Base-by-base conservation (phyloP, 106 monocot species). In the Phalaenopsis equestris region DNA sequence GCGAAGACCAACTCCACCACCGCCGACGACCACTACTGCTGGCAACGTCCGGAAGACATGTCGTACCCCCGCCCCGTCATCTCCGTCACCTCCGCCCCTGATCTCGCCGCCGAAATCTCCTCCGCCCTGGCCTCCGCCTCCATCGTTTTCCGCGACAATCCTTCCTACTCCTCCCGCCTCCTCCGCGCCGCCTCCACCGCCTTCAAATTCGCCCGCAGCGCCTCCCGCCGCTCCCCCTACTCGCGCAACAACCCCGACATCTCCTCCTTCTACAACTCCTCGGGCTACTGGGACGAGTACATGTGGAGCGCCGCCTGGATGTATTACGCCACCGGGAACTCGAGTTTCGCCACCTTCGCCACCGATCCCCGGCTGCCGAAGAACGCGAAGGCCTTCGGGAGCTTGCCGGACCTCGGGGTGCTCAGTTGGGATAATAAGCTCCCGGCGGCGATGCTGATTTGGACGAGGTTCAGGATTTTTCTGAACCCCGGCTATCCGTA, bases 361-460 rank as follows among this genome's bases (percentile, higher is more conserved):
- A 94, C 97, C 1, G 79, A 91, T 41, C 88, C 92, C 2, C 41
- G 81, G 75, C 80, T 98, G 43, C 67, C 94, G 2, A 86, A 78
- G 75, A 88, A 91, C 39, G 92, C 98, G 38, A 81, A 84, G 18
- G 98, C 88, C 1, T 85, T 90, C 36, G 6, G 41, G 65, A n/a
- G 57, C 36, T 83, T 86, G 9, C 67, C 67, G 9, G 98, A 94
- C 75, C 75, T 90, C 18, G 79, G 82, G 12, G 94, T 94, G 30
- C 79, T 99, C 65, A 99, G 94, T 80, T 99, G 98, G 98, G 98
- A 99, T 79, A 99, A 94, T 79, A 99, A 99, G 91, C 85, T 94
- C 6, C 90, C 94, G 3, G 98, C 79, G 1, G 94, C 98, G 1
- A 76, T 91, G 83, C 83, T 99, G 24, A 84, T 99, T 10, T 80